These are phyloP conservation scores for Aspergillus sp. DNA, from an alignment of 2,329 filamentous ascomycete species.

Conservation along the genomic window DNA sequence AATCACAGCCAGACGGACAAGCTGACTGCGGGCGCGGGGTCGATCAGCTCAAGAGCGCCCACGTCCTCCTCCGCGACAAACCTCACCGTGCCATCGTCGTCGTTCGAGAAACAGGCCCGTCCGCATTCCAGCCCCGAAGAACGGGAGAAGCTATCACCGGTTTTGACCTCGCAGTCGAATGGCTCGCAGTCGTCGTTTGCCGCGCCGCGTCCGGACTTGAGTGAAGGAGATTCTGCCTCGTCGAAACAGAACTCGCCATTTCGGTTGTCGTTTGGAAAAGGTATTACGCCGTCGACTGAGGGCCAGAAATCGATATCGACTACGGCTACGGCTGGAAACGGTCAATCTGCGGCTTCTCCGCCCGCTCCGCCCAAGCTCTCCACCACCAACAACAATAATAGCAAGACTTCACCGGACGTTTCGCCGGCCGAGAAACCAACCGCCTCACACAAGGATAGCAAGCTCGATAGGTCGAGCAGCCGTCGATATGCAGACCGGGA, in stretches of 20 bases:
- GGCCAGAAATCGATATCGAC: conserved; percentile 19
- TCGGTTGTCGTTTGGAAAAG: conserved; percentile 28
- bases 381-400: neutral
- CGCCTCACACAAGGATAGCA: conserved; percentile 18
- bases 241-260: conserved; percentile 30
- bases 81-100: conserved; percentile 19
- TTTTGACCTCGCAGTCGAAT: conserved; percentile 19
- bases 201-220: conserved; percentile 13
- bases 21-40: conserved; percentile 10
- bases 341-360: conserved; percentile 18
- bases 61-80: conserved; percentile 21
- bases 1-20: conserved; percentile 6
- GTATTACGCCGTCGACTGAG: conserved; percentile 17
- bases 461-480: conserved; percentile 12
- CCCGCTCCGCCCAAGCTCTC: conserved; percentile 5
- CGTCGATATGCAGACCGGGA: conserved; percentile 24
- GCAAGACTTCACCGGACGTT: conserved; percentile 23
- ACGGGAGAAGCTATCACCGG: conserved; percentile 11
- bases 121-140: conserved; percentile 27
- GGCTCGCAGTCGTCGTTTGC: conserved; percentile 19
- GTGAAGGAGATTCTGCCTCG: conserved; percentile 17
- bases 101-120: conserved; percentile 18
- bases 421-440: conserved; percentile 15
- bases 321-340: conserved; percentile 17
- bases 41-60: conserved; percentile 14